phyloP scores from a whole-genome alignment of 371 early-diverging fungal species.

The Phascolomyces articulosus region DNA sequence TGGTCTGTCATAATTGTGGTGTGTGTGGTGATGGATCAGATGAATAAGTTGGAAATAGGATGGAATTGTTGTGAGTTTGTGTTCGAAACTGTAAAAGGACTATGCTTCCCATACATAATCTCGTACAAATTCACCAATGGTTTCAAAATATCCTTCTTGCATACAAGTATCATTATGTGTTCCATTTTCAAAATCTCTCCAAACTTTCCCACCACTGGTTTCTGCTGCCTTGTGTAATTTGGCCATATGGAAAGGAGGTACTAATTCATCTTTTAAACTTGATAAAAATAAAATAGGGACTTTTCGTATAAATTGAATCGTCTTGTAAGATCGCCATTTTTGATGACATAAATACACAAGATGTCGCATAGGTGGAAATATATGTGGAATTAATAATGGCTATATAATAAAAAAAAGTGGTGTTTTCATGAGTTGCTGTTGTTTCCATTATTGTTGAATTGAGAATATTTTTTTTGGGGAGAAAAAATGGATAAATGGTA shows the following conservation, averaged over 20 bases:
- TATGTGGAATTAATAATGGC: constrained; percentile 86
- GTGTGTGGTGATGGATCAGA: background rate
- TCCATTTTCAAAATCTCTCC: constrained; percentile 79
- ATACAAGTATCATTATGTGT: constrained; percentile 93
- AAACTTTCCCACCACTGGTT: constrained; percentile 59
- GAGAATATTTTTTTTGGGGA: background rate
- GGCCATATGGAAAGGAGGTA: constrained; percentile 90
- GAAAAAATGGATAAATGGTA: too few species aligned
- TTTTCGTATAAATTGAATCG: constrained; percentile 66
- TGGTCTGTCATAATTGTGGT: too few species aligned
- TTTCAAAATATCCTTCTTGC: constrained; percentile 80
- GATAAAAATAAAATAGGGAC: constrained; percentile 87
- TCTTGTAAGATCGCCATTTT: constrained; percentile 82
- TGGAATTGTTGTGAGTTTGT: too few species aligned
- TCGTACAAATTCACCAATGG: constrained; percentile 58
- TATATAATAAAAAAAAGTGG: constrained; percentile 43
- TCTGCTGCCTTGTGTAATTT: constrained; percentile 66
- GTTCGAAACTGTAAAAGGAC: too few species aligned
- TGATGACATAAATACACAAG: constrained; percentile 88
- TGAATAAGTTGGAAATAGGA: background rate
- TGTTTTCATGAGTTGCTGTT: too few species aligned
- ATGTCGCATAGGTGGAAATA: constrained; percentile 76
- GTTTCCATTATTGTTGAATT: too few species aligned
- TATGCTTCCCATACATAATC: constrained; percentile 20
- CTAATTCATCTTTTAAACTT: constrained; percentile 83